Evolutionary conservation across 75 land plant species (phyloP), one percentile per base, ranked within the genome.

Genomic region (Chamaecyparis obtusa): DNA sequence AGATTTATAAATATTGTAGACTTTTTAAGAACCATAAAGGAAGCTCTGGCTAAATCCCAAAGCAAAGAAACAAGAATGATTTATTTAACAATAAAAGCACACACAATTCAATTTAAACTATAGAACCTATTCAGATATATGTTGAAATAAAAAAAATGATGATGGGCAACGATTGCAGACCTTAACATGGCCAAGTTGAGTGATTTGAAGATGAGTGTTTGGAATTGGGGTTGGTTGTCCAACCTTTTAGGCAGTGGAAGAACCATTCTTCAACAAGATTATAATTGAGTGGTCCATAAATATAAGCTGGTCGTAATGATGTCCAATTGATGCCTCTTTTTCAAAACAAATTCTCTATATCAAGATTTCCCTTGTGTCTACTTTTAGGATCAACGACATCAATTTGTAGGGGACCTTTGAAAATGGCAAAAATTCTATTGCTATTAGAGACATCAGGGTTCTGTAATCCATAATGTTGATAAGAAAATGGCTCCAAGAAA

Each of bases 221-320:
- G 99, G 99, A 36, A 98, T 89, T 48, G 99, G 99, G 87, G 97
- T 97, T 36, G 99, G 99, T 24, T 97, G 93, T 48, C 99, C 96
- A 4, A 95, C 99, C 91, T 98, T 95, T 81, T n/a, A 98, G 90
- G 0, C 99, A 91, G 88, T 98, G 99, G 91, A 97, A 98, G 92
- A 98, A 98, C 99, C 99, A 98, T 83, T 97, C 99, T 85, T 98
- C 99, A 36, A 98, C 96, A 41, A 99, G 99, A 82, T 98, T 97
- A 87, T 98, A 98, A 86, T 98, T 98, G 82, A 98, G 91, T 13
- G 99, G 99, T 11, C 99, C 99, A 88, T 98, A 98, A 39, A 98
- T 98, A 88, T 97, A 98, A 24, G 96, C 99, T 64, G 99, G 99
- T 69, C 99, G 89, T 33, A 98, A 82, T 33, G 99, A 97, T 75